Evolutionary conservation across 768 basidiomycete species (phyloP).

Genomic region (Trametopsis cervina): DNA sequence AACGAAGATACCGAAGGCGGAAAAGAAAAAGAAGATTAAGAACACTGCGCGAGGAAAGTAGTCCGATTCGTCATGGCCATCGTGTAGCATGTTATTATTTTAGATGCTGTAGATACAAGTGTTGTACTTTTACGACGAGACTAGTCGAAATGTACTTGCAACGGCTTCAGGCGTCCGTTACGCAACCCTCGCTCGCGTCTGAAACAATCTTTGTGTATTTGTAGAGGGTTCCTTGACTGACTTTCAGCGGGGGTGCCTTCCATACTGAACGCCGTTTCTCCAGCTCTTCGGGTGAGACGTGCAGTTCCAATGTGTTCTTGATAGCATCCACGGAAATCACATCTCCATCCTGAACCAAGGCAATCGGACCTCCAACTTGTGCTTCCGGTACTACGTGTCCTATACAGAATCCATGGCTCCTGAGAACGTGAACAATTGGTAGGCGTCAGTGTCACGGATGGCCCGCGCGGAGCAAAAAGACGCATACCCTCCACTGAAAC

Average conservation of each 20-base stretch:
- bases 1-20: slow-evolving; percentile 91
- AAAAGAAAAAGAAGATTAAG: slow-evolving; percentile 86
- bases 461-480: slow-evolving; percentile 7
- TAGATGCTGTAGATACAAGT: not conserved
- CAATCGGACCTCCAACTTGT: slow-evolving; percentile 90
- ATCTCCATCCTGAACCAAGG: slow-evolving; percentile 84
- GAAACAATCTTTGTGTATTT: slow-evolving; percentile 86
- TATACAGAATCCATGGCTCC: slow-evolving; percentile 94
- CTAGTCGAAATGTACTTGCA: not conserved
- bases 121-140: not conserved
- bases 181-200: slow-evolving; percentile 90
- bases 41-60: slow-evolving; percentile 23
- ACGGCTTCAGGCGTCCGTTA: slow-evolving; percentile 65
- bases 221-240: slow-evolving; percentile 72
- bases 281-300: slow-evolving; percentile 75
- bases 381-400: slow-evolving; percentile 98
- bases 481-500: slow-evolving; percentile 94
- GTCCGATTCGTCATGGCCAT: not conserved
- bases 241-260: slow-evolving; percentile 84
- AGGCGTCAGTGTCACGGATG: not conserved
- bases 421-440: slow-evolving; percentile 25
- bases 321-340: slow-evolving; percentile 84
- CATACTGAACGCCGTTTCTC: slow-evolving; percentile 63
- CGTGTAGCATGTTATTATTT: not conserved
- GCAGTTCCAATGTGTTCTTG: slow-evolving; percentile 74